Base-by-base conservation (phyloP, 2,329 filamentous ascomycete species). In the Ascochyta koolunga region DNA sequence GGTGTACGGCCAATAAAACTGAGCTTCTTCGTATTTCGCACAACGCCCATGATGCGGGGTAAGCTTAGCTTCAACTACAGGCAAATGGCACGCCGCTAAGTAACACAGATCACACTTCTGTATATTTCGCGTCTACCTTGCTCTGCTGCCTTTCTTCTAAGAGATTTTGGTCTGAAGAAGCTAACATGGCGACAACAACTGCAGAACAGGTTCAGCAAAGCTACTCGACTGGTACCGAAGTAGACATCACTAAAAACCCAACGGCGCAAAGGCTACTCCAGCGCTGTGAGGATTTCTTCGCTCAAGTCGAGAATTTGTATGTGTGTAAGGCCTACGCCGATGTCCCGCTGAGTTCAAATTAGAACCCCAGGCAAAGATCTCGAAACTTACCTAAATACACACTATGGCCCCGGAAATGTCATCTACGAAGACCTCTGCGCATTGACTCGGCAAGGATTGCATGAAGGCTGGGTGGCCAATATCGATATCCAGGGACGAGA, bases 381-480 rank as follows among this genome's bases (percentile, higher is more conserved):
- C 37, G 73, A 75, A 61, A 44, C 50, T 13, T 65, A 67, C 39
- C 64, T 75, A 4, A 76, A 75, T 55, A 44, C 45, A 10, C 48
- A 69, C 50, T 76, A 75, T 40, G 73, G 74, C 3, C 69, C 74
- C 0, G 71, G 72, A n/a, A 73, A 67, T 33, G 46, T 65, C 2
- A 69, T 71, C 54, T 76, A 73, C 55, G 71, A 74, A 38, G 71
- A 75, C 33, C 65, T 76, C 29, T 74, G 73, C 47, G 51, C 41
- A 0, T 55, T 72, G 9, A 71, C 70, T 29, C 69, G 66, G n/a
- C 59, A 69, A 59, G 72, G 74, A 2, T 56, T 75, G 1, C 40
- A 67, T 18, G 73, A 76, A 63, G 74, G 73, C 32, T 76, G 72
- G 72, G 65, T 71, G 4, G 73, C 73, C 9, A 71, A 69, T 7